These are phyloP conservation scores for Evansstolkia leycettana DNA, from an alignment of 495 filamentous ascomycete species.

Conservation along the genomic window DNA sequence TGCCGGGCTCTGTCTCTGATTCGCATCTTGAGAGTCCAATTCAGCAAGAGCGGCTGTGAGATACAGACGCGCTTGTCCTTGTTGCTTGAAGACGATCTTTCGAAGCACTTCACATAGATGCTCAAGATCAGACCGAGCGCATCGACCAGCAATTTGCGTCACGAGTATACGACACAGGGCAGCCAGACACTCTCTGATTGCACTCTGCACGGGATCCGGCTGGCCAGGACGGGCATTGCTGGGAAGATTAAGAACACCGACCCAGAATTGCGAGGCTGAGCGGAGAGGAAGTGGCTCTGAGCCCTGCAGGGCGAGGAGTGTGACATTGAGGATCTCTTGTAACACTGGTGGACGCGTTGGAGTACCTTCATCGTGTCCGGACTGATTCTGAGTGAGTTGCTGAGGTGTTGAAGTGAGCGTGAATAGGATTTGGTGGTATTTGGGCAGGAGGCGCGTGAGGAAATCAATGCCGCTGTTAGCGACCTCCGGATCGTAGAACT, in stretches of 20 bases:
- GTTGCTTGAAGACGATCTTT: constrained; percentile 55
- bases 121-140: constrained; percentile 65
- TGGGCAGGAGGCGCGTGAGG: constrained; percentile 50
- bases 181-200: constrained; percentile 47
- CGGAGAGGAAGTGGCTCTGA: constrained; percentile 71
- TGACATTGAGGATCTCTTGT: constrained; percentile 65
- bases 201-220: constrained; percentile 34
- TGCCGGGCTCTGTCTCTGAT: constrained; percentile 10
- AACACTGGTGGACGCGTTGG: constrained; percentile 26
- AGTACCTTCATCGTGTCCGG: neutral
- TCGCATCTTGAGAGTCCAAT: constrained; percentile 45
- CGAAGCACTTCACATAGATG: constrained; percentile 65
- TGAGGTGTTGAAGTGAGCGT: constrained; percentile 16
- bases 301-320: constrained; percentile 56
- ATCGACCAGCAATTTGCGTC: constrained; percentile 60
- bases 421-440: constrained; percentile 38
- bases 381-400: neutral
- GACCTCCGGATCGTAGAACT: constrained; percentile 60
- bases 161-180: constrained; percentile 46
- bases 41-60: constrained; percentile 43
- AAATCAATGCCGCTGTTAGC: constrained; percentile 67
- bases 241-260: constrained; percentile 33
- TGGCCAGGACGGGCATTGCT: constrained; percentile 26
- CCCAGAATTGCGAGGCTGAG: constrained; percentile 73
- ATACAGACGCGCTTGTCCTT: constrained; percentile 50